Evolutionary conservation across 2,329 filamentous ascomycete genomes (phyloP), one percentile per base, ranked within the genome.

Genomic region (Colletotrichum gloeosporioides): DNA sequence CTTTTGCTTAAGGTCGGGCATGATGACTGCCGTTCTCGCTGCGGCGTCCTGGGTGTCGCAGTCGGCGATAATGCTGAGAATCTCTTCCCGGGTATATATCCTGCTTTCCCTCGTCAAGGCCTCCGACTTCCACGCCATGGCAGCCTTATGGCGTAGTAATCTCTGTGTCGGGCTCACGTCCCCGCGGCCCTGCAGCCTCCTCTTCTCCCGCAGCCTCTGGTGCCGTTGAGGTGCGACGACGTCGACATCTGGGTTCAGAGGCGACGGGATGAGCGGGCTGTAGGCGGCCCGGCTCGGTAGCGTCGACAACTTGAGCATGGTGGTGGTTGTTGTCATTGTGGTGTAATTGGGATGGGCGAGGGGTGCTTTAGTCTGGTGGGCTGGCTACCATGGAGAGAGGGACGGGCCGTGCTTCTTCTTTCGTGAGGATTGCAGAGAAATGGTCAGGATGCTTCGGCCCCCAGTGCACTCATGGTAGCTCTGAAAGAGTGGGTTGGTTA

Each of bases 81-180:
- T 77, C 53, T 77, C 75, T 16, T 77, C 71, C 27, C 72, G 55
- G 18, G 71, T 71, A 44, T 77, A 77, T 9, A 75, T 75, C 22
- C 71, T 62, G 55, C 71, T 75, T 53, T 76, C 75, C 18, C 72
- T 66, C 34, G 72, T 77, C 53, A 75, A 61, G n/a, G 75, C 71
- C 8, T 77, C 71, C 36, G 82, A 83, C 22, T 80, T 82, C 85
- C 86, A 87, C 8, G 86, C 86, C 69, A 82, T 81, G 7, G 84
- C 85, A 2, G 86, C 87, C 77, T 87, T 88, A 72, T 84, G 81
- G 32, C 87, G 82, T 73, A 88, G 83, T 22, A 88, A 79, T 34
- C 81, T 81, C 78, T 88, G 82, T 1, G 85, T 84, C 27, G 87
- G 86, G 73, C 87, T 87, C 69, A 83, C 78, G 27, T 80, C 80